Evolutionary conservation across 139 green algal species (phyloP), one percentile per base, ranked within the genome.

Genomic region (Astrephomene gubernaculifera): DNA sequence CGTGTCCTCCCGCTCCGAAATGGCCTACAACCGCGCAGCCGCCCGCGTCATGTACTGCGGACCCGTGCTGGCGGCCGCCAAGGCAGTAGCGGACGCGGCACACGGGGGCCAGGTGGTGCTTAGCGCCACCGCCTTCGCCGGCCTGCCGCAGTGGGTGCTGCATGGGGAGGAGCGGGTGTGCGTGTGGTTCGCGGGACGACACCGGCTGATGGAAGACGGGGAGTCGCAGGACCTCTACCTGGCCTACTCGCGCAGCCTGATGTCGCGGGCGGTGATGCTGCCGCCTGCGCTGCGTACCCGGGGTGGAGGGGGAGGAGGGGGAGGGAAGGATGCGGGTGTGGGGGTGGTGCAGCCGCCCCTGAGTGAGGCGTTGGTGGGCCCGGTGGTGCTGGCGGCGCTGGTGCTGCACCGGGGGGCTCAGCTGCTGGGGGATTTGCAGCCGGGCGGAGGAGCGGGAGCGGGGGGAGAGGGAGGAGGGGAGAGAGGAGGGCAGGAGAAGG

Each of bases 41-140:
- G 75, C 75, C 0, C 36, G 75, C 5, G 19, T 82, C 7, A 82
- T 82, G 75, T 82, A 82, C 75, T 82, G 75, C 75, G 75, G 75
- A 6, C 36, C 54, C 5, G 75, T 71, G 27, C 57, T 71, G 54
- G 24, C 38, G 52, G 73, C 73, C 1, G 73, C 73, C 9, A 81
- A 81, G 53, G 53, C 49, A 21, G 71, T 80, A 49, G 29, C 71
- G 9, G 71, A 80, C n/a, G 33, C 71, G 45, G 71, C 71, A 17
- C 71, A 80, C 44, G 71, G 71, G 10, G 45, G 71, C n/a, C 75
- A 82, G 75, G 75, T 82, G 38, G 75, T 82, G 14, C 54, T 82
- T 10, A 70, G 49, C 38, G 57, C 57, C 36, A 27, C 57, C 9
- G 75, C 57, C 38, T 82, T 82, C 38, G 27, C 38, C 9, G 57